These are phyloP conservation scores for Xerocomellus amylosporus DNA, from an alignment of 768 basidiomycete genomes.

Conservation along the genomic window DNA sequence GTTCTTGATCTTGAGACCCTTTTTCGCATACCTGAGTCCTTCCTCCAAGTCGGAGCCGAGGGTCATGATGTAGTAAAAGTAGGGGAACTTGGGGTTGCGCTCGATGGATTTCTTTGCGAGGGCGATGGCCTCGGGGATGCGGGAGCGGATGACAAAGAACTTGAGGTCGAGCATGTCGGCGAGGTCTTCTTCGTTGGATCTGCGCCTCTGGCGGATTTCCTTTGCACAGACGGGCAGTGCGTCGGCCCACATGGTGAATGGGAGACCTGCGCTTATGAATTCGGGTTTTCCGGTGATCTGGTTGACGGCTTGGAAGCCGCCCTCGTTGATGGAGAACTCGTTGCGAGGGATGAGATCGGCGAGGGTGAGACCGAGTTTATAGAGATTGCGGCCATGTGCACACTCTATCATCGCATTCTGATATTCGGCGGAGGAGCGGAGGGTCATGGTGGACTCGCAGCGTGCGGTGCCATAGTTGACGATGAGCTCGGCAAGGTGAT, in stretches of 20 bases:
- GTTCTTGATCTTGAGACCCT: constrained; percentile 57
- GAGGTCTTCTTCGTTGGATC: constrained; percentile 42
- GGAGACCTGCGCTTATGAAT: constrained; percentile 47
- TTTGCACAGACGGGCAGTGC: constrained; percentile 57
- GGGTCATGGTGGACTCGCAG: constrained; percentile 48
- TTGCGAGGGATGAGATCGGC: constrained; percentile 51
- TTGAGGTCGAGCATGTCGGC: constrained; percentile 70
- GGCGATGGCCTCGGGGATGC: constrained; percentile 46
- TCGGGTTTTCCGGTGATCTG: constrained; percentile 42
- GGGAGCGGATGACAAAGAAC: constrained; percentile 47
- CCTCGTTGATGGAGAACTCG: constrained; percentile 62
- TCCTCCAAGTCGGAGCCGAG: constrained; percentile 45
- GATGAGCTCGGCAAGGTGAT: constrained; percentile 45
- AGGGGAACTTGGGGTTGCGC: constrained; percentile 57
- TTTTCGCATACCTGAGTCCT: constrained; percentile 62
- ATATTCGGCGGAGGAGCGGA: constrained; percentile 41
- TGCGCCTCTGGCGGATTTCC: constrained; percentile 48
- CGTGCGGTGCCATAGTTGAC: constrained; percentile 45
- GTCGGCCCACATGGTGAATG: constrained; percentile 59
- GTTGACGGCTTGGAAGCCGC: constrained; percentile 47
- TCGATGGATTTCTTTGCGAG: constrained; percentile 47
- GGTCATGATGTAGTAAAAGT: constrained; percentile 62
- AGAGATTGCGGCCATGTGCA: constrained; percentile 47
- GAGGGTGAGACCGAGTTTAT: constrained; percentile 48
- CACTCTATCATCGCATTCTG: constrained; percentile 53